Percentiles rank a stretch among this genome's conserved stretches.
These are phyloP conservation scores for Cryptococcus floricola DNA, from an alignment of 1,284 basidiomycete genomes.

Conservation along the genomic window DNA sequence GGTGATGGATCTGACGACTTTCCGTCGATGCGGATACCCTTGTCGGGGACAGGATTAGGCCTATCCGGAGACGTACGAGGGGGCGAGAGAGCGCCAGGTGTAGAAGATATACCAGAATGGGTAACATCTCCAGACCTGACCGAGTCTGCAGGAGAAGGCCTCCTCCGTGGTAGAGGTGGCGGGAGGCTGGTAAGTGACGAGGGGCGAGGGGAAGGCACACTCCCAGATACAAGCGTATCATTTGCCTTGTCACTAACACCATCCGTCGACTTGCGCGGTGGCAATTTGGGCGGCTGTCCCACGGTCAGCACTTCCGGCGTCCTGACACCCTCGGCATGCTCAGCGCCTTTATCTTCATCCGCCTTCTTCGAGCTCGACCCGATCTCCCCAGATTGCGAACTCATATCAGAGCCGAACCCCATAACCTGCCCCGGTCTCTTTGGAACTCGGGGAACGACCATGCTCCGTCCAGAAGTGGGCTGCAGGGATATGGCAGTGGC, in stretches of 20 bases:
- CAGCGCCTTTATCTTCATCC: no score
- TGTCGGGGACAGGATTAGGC: no score
- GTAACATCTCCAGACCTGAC: no score
- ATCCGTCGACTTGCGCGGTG: no score
- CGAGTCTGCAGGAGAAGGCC: neutral
- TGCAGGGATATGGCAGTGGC: constrained; percentile 24
- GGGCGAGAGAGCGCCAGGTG: no score
- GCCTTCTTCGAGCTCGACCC: neutral
- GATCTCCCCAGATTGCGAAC: neutral
- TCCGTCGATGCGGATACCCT: no score
- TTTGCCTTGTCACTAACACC: neutral
- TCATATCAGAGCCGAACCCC: constrained; percentile 20
- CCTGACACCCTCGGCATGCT: no score
- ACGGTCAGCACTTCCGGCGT: no score
- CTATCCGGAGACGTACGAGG: no score
- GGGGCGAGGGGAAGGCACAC: neutral
- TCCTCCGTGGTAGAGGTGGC: neutral
- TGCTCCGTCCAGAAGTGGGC: constrained; percentile 27
- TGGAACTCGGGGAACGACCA: constrained; percentile 43
- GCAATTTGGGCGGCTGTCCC: no score
- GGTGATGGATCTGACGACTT: no score
- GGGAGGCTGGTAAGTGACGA: neutral
- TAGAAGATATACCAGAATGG: no score
- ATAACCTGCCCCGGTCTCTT: constrained; percentile 43
- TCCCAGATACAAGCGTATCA: neutral